phyloP scores from a whole-genome alignment of 352 stramenopile genomes.

The Globisporangium sylvaticum region DNA sequence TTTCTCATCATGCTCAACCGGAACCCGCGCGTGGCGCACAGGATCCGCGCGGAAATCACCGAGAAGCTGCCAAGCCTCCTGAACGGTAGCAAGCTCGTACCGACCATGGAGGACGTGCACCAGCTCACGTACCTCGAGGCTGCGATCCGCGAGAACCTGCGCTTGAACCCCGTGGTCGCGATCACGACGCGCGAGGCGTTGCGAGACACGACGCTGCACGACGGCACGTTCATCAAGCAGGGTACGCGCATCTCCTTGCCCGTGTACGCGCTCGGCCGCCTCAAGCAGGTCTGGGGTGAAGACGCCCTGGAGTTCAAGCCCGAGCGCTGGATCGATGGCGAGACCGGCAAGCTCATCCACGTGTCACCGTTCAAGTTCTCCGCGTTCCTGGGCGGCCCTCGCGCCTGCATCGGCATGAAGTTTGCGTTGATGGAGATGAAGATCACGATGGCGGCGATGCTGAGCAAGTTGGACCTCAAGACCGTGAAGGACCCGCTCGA shows the following conservation, averaged over 20 bases:
- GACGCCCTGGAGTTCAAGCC: slow-evolving; percentile 48
- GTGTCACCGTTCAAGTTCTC: not conserved
- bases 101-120: not conserved
- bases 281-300: slow-evolving; percentile 41
- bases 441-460: slow-evolving; percentile 40
- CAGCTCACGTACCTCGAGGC: slow-evolving; percentile 48
- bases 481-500: slow-evolving; percentile 38
- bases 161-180: slow-evolving; percentile 40
- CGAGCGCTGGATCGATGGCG: slow-evolving; percentile 50
- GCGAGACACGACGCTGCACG: slow-evolving; percentile 33
- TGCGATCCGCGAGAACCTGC: slow-evolving; percentile 41
- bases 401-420: not conserved
- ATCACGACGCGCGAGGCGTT: slow-evolving; percentile 31
- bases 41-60: not conserved
- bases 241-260: not conserved
- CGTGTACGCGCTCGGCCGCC: not conserved
- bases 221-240: slow-evolving; percentile 30
- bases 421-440: slow-evolving; percentile 40
- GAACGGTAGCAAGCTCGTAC: not conserved
- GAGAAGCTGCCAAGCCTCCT: not conserved
- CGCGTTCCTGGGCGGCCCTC: not conserved
- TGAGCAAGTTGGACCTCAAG: slow-evolving; percentile 45
- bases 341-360: not conserved
- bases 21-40: not conserved
- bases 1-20: slow-evolving; percentile 71